Base-by-base conservation (phyloP, 1,139 yeast species). In the Taphrina pruni region DNA sequence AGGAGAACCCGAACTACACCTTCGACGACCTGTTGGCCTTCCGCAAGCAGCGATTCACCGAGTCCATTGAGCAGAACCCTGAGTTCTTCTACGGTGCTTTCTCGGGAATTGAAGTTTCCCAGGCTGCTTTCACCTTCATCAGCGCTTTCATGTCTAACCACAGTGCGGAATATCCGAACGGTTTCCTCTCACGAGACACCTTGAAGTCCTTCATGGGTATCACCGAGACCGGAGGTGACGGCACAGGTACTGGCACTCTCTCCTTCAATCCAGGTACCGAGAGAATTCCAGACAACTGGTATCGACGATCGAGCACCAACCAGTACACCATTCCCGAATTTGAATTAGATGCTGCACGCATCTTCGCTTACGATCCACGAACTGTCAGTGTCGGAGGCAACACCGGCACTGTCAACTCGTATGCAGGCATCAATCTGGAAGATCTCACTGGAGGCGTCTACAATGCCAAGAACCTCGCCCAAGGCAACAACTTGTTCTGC, bases 81-180 rank as follows among this genome's bases (percentile, higher is more conserved):
- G 6, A 54, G 26, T 64, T 64, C 61, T 64, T 43, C 67, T 64
- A 64, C 38, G 67, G 67, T 12, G 50, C 67, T 6, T 64, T 64
- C 55, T 12, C 61, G 11, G 67, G 67, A 11, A 35, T 64, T 20
- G 48, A 39, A 39, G 67, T 64, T 36, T 55, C 61, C 36, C 67
- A 64, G 39, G 67, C 67, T 36, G 67, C 67, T 0, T 64, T 64
- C 46, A 64, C 67, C 36, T 64, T 64, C 50, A 64, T 64, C 48
- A 58, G 60, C n/a, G 67, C 67, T n/a, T 64, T 64, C 61, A 64
- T 64, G 67, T 64, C 67, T 46, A 64, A 64, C 56, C 67, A 64
- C 67, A 52, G 60, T 8, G 67, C 67, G n/a, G 67, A 64, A n/a
- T 64, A 17, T 61, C 67, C 67, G 56, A 64, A 64, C 67, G 67